phyloP scores from a whole-genome alignment of 1,284 basidiomycete species.

The Hypsizygus ulmarius region DNA sequence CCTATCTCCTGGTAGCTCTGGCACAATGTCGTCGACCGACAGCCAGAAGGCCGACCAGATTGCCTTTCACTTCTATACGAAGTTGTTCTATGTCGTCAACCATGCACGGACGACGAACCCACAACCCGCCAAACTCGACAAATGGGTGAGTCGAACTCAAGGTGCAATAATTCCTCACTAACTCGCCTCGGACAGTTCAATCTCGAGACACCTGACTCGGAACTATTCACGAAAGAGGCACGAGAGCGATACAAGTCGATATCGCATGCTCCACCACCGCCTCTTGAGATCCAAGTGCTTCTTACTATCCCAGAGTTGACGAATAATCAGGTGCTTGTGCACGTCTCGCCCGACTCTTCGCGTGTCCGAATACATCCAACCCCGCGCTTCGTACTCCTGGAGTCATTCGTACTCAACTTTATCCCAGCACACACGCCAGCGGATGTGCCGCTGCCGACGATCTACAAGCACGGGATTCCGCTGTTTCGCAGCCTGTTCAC shows the following conservation, averaged over 20 bases:
- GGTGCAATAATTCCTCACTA: not conserved
- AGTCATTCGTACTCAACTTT: conserved; percentile 65
- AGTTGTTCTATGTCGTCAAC: conserved; percentile 70
- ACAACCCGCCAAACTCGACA: conserved; percentile 54
- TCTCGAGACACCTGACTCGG: conserved; percentile 65
- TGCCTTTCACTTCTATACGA: conserved; percentile 74
- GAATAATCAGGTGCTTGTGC: conserved; percentile 69
- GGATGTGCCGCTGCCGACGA: conserved; percentile 66
- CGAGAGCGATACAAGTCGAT: conserved; percentile 58
- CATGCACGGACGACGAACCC: conserved; percentile 59
- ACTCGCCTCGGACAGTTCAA: conserved; percentile 57
- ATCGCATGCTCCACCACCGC: conserved; percentile 43
- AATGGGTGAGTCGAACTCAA: conserved; percentile 58
- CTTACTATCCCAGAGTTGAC: conserved; percentile 64
- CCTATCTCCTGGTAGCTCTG: conserved; percentile 7
- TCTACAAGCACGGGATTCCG: conserved; percentile 80
- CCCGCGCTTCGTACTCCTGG: conserved; percentile 65
- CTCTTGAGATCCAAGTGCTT: conserved; percentile 67
- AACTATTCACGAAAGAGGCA: conserved; percentile 61
- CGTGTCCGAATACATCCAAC: conserved; percentile 65
- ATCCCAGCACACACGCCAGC: conserved; percentile 37
- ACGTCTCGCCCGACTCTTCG: conserved; percentile 53
- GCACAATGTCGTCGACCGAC: conserved; percentile 31
- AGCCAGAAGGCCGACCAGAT: conserved; percentile 78
- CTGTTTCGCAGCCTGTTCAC: conserved; percentile 75